These are phyloP conservation scores for Penicillium sp. DNA, from an alignment of 2,329 filamentous ascomycete genomes.

Conservation along the genomic window DNA sequence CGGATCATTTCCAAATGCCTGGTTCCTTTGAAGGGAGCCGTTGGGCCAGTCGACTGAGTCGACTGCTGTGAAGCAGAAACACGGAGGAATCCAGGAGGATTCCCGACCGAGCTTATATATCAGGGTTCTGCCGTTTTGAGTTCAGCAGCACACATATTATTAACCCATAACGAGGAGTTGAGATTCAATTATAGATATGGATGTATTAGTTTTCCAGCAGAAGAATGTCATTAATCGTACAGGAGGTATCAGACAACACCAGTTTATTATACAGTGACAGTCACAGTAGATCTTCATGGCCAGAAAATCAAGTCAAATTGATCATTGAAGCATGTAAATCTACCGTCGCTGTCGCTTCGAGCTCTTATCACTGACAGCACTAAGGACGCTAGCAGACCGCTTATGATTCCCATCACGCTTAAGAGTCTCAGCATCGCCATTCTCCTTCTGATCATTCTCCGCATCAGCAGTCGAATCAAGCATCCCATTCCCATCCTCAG, in stretches of 20 bases:
- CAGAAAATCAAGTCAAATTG: not conserved
- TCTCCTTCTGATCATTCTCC: slow-evolving; percentile 1
- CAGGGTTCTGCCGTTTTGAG: not conserved
- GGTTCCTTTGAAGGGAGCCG: slow-evolving; percentile 25
- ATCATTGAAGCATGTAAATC: not conserved
- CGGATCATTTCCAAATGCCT: slow-evolving; percentile 27
- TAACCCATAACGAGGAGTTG: slow-evolving; percentile 9
- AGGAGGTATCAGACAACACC: slow-evolving; percentile 27
- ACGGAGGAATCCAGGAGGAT: not conserved
- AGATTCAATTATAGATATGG: slow-evolving; percentile 13
- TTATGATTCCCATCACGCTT: slow-evolving; percentile 55
- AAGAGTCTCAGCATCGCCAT: slow-evolving; percentile 2
- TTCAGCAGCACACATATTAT: slow-evolving; percentile 13
- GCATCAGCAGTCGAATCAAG: slow-evolving; percentile 16
- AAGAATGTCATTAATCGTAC: slow-evolving; percentile 33
- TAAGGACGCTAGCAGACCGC: slow-evolving; percentile 80
- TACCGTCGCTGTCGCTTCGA: slow-evolving; percentile 51
- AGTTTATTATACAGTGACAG: slow-evolving; percentile 12
- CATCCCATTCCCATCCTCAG: slow-evolving; percentile 28
- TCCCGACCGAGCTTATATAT: not conserved
- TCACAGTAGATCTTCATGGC: not conserved
- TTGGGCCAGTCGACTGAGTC: slow-evolving; percentile 24
- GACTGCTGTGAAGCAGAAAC: slow-evolving; percentile 11
- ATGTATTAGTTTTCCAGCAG: slow-evolving; percentile 8
- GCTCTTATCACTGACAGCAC: slow-evolving; percentile 63